These are phyloP conservation scores for Leccinum longicurvipes DNA, from an alignment of 768 basidiomycete species.

Conservation along the genomic window DNA sequence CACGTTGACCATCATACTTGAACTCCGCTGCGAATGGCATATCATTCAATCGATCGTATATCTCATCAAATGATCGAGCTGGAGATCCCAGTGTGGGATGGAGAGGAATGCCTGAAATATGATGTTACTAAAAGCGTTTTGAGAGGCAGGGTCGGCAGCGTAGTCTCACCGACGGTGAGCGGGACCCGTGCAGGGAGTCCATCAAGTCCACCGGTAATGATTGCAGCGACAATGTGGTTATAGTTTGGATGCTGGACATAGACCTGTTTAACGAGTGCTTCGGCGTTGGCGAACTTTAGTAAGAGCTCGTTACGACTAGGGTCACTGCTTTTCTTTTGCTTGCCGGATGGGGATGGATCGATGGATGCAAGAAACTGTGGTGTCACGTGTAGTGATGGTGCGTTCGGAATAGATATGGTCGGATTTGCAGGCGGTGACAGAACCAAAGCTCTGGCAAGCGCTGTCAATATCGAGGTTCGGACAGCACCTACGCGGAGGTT, in stretches of 20 bases:
- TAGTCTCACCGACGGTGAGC: conserved; percentile 61
- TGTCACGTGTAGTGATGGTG: conserved; percentile 30
- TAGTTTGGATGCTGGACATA: conserved; percentile 80
- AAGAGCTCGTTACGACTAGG: conserved; percentile 35
- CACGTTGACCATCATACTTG: conserved; percentile 88
- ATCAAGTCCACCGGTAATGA: conserved; percentile 59
- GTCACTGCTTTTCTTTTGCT: conserved; percentile 33
- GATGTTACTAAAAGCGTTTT: conserved; percentile 9
- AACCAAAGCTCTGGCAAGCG: conserved; percentile 75
- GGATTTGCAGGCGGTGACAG: conserved; percentile 44
- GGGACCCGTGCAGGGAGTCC: conserved; percentile 57
- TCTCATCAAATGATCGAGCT: conserved; percentile 75
- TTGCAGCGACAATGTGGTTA: conserved; percentile 60
- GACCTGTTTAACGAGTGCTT: conserved; percentile 62
- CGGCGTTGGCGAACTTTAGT: conserved; percentile 51
- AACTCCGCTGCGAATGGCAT: conserved; percentile 81
- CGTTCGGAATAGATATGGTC: conserved; percentile 10
- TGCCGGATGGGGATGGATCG: conserved; percentile 13
- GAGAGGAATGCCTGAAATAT: conserved; percentile 66
- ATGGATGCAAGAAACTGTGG: conserved; percentile 18
- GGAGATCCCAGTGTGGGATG: conserved; percentile 87
- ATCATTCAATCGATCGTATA: conserved; percentile 67
- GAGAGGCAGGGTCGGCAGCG: not conserved
- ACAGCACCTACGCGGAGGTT: conserved; percentile 89
- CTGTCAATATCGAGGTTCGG: conserved; percentile 73